Evolutionary conservation across 495 filamentous ascomycete species (phyloP).

Genomic region (Rusavskia elegans): DNA sequence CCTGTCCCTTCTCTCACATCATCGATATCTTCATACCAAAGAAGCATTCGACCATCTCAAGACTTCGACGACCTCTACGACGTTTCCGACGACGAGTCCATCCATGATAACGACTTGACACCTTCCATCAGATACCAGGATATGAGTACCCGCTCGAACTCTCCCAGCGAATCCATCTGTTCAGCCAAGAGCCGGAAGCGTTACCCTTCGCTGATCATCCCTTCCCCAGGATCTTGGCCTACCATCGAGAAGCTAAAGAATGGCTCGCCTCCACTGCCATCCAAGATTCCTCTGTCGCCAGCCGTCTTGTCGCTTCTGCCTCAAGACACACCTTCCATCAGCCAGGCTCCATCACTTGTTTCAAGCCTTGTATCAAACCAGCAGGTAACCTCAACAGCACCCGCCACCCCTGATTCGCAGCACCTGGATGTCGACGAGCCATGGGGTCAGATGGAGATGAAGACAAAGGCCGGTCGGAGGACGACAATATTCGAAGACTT

Average conservation of each 20-base stretch:
- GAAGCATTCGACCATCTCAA: constrained; percentile 36
- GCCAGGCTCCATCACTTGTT: constrained; percentile 74
- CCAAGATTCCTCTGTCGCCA: constrained; percentile 63
- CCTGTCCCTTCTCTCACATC: constrained; percentile 34
- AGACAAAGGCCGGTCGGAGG: neutral
- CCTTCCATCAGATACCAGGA: constrained; percentile 22
- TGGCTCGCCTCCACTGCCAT: constrained; percentile 41
- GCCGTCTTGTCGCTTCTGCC: constrained; percentile 51
- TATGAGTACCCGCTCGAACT: constrained; percentile 23
- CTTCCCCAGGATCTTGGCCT: constrained; percentile 41
- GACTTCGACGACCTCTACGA: constrained; percentile 83
- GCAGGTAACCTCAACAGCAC: constrained; percentile 59
- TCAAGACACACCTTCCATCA: constrained; percentile 51
- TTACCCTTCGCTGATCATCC: constrained; percentile 60
- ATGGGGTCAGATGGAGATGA: constrained; percentile 16
- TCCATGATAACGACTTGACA: constrained; percentile 19
- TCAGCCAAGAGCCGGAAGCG: constrained; percentile 29
- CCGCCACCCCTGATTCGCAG: constrained; percentile 61
- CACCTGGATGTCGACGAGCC: constrained; percentile 32
- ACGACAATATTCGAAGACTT: neutral
- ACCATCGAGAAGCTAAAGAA: constrained; percentile 36
- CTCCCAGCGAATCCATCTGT: constrained; percentile 22
- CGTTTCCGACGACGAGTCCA: constrained; percentile 56
- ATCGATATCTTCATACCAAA: constrained; percentile 18
- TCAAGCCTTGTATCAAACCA: constrained; percentile 78